A percentile compares a stretch with the other conserved stretches of the same genome.
Evolutionary conservation across 768 basidiomycete genomes (phyloP).

Genomic region (Rhodotorula paludigena): DNA sequence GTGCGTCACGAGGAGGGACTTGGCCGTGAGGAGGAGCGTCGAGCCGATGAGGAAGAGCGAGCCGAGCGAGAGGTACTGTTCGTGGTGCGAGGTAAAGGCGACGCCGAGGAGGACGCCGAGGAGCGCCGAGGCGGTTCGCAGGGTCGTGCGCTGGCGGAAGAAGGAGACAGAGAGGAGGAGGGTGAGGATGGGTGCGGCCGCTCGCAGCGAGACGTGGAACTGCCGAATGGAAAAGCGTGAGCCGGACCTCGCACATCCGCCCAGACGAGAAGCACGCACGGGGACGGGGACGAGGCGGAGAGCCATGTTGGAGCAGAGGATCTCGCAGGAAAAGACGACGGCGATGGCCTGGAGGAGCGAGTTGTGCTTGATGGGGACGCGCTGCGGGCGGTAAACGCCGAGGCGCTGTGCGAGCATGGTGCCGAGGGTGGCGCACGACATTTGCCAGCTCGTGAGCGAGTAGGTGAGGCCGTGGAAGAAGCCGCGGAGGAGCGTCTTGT

Average conservation of each 20-base stretch:
- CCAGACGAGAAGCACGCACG: neutral
- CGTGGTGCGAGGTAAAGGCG: conserved; percentile 28
- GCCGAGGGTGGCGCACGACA: conserved; percentile 25
- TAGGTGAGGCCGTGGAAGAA: conserved; percentile 32
- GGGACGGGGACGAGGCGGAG: conserved; percentile 30
- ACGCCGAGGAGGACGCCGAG: conserved; percentile 35
- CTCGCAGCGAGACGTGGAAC: conserved; percentile 37
- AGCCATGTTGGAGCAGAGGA: conserved; percentile 17
- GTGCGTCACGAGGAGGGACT: conserved; percentile 30
- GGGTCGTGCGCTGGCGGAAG: conserved; percentile 16
- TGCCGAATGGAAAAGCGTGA: neutral
- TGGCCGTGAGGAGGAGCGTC: conserved; percentile 29
- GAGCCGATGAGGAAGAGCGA: conserved; percentile 23
- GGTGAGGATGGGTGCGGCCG: conserved; percentile 32
- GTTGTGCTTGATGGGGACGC: conserved; percentile 12
- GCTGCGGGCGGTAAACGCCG: conserved; percentile 23
- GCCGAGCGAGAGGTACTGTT: conserved; percentile 18
- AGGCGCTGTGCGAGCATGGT: conserved; percentile 24
- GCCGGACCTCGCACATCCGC: no score
- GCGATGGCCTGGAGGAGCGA: conserved; percentile 15
- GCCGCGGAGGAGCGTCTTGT: conserved; percentile 33
- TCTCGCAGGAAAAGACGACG: conserved; percentile 29
- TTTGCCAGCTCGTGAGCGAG: conserved; percentile 26
- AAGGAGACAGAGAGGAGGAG: conserved; percentile 29
- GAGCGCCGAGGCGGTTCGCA: conserved; percentile 24